These are phyloP conservation scores for Sphaceloma murrayae DNA, from an alignment of 2,329 filamentous ascomycete genomes.

Conservation along the genomic window DNA sequence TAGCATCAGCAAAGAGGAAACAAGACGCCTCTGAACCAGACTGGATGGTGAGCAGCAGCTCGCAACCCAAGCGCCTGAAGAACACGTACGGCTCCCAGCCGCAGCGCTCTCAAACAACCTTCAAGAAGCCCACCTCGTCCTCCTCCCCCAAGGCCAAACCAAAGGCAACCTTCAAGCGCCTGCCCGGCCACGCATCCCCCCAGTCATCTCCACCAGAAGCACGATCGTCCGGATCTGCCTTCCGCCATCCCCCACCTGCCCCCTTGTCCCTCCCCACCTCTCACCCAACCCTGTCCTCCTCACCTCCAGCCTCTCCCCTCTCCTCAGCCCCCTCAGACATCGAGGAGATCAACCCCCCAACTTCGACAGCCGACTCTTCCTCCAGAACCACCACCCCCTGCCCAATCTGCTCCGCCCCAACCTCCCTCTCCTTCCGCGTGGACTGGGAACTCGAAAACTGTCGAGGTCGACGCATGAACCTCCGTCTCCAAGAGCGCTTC, in stretches of 20 bases:
- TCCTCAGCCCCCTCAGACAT: too few relatives aligned
- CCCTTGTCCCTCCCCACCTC: background rate
- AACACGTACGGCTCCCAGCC: slow-evolving; percentile 11
- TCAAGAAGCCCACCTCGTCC: background rate
- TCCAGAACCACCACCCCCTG: slow-evolving; percentile 21
- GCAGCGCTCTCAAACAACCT: slow-evolving; percentile 10
- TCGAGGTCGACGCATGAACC: slow-evolving; percentile 22
- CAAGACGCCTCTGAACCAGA: background rate
- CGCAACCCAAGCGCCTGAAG: slow-evolving; percentile 9
- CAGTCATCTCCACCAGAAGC: slow-evolving; percentile 3
- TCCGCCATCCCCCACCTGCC: background rate
- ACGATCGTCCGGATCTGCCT: background rate
- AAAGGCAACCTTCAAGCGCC: slow-evolving; percentile 14
- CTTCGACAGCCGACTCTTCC: background rate
- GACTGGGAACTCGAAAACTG: slow-evolving; percentile 26
- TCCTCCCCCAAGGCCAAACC: background rate
- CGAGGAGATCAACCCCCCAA: too few relatives aligned
- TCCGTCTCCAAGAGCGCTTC: slow-evolving; percentile 28
- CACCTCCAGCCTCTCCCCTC: slow-evolving; percentile 3
- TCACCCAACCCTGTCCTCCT: slow-evolving; percentile 4
- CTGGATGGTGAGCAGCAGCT: slow-evolving; percentile 4
- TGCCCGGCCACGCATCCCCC: background rate
- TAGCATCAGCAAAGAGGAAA: slow-evolving; percentile 7
- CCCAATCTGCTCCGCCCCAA: slow-evolving; percentile 29
- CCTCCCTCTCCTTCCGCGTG: slow-evolving; percentile 23